Evolutionary conservation across 2,329 filamentous ascomycete species (phyloP), one percentile per base, ranked within the genome.

Genomic region (Sarocladium brachiariae): DNA sequence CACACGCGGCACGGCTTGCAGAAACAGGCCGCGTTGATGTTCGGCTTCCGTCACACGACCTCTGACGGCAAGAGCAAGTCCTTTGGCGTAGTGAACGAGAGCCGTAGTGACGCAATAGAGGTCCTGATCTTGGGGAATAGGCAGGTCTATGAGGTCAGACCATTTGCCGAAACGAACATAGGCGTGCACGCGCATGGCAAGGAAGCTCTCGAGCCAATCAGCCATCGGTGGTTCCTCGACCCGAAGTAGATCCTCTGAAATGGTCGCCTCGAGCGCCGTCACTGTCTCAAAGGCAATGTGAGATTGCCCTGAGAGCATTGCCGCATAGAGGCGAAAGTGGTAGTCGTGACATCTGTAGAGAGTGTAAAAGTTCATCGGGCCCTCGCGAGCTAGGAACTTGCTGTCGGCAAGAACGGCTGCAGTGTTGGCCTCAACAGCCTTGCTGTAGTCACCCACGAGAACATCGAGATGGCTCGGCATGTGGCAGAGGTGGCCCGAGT

Each of bases 391-490:
- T 2, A 88, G 70, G 59, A 78, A 90, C 56, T 78, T 80, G 48
- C 86, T 78, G 60, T 92, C 86, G 2, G 84, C 85, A 0, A 66
- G 59, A 45, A 87, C 82, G 9, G 87, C 87, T 19, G 77, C 74
- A 2, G 75, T 70, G 62, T 91, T 91, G 3, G 83, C 83, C 1
- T 70, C 69, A 49, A 90, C 81, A 4, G 84, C 84, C 8, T 73
- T 72, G 25, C 76, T 70, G 60, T 89, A 91, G 58, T 89, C 80
- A 11, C 87, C 87, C 24, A 83, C 77, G 0, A 90, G 74, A 10
- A 88, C 77, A 62, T 91, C 86, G 31, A 91, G 71, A 63, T 92
- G 87, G 0, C 81, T 81, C 0, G 87, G 86, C 87, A 92, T 91
- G 59, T 89, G 86, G 35, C 82, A 73, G 1, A 88, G 67, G 63